Evolutionary conservation across 2,329 filamentous ascomycete genomes (phyloP).

Genomic region (Metarhizium anisopliae): DNA sequence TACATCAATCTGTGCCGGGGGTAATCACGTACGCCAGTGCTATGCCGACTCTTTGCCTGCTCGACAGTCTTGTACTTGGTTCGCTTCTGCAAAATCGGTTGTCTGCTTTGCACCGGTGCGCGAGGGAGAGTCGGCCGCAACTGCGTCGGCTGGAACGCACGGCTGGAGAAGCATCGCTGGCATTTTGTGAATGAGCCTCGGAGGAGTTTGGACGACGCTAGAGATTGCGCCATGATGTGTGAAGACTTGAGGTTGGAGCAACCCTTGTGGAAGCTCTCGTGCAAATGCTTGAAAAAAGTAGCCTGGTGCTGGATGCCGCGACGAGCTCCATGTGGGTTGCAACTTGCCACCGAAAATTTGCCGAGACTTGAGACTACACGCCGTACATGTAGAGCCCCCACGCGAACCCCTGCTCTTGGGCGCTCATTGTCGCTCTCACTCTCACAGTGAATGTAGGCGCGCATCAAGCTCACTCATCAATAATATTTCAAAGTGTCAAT

Average conservation of each 20-base stretch:
- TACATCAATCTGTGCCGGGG: neutral
- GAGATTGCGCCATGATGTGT: slow-evolving; percentile 29
- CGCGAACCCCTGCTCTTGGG: neutral
- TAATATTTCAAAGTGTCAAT: neutral
- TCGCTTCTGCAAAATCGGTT: slow-evolving; percentile 28
- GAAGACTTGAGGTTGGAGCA: neutral
- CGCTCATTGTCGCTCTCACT: neutral
- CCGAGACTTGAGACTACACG: slow-evolving; percentile 1
- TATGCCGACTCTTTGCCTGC: slow-evolving; percentile 49
- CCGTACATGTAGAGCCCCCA: neutral
- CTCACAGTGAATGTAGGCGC: neutral
- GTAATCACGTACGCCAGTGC: slow-evolving; percentile 38
- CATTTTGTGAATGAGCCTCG: slow-evolving; percentile 24
- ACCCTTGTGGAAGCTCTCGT: neutral
- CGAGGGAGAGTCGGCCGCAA: slow-evolving; percentile 24
- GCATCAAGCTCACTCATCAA: neutral
- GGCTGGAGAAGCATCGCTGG: slow-evolving; percentile 32
- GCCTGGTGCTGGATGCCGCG: neutral
- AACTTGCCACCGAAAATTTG: slow-evolving; percentile 9
- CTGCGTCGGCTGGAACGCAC: slow-evolving; percentile 24
- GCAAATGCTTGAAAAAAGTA: neutral
- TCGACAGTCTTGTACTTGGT: slow-evolving; percentile 45
- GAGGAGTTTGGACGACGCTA: slow-evolving; percentile 26
- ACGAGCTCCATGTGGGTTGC: neutral
- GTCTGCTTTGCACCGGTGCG: slow-evolving; percentile 21